Evolutionary conservation across 2,329 filamentous ascomycete genomes (phyloP).

Genomic region (Metarhizium guizhouense): DNA sequence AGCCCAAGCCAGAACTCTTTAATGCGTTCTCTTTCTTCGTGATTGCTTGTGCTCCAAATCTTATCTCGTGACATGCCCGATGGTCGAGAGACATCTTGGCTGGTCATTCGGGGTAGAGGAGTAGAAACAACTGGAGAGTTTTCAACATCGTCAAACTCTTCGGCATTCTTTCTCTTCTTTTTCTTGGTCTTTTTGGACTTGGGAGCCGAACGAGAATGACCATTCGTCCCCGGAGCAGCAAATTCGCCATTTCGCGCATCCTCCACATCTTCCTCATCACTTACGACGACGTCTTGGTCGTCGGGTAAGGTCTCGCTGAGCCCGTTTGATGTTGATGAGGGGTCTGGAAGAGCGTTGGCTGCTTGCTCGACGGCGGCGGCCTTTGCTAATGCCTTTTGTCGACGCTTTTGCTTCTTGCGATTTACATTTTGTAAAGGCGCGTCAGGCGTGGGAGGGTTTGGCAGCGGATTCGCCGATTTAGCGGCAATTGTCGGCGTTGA

Average conservation of each 20-base stretch:
- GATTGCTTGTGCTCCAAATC: conserved; percentile 94
- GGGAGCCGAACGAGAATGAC: conserved; percentile 17
- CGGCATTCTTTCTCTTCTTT: conserved; percentile 53
- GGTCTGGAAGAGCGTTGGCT: conserved; percentile 32
- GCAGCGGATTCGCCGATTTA: conserved; percentile 21
- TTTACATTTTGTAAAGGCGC: conserved; percentile 52
- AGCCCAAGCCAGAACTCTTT: conserved; percentile 97
- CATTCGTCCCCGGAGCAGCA: conserved; percentile 21
- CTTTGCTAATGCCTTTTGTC: conserved; percentile 74
- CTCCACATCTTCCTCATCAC: conserved; percentile 41
- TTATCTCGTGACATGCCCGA: conserved; percentile 61
- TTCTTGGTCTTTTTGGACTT: conserved; percentile 57
- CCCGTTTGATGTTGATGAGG: conserved; percentile 18
- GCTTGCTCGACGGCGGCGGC: conserved; percentile 40
- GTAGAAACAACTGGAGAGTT: conserved; percentile 1
- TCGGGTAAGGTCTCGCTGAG: conserved; percentile 16
- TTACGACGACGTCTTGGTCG: conserved; percentile 44
- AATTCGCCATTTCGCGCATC: conserved; percentile 25
- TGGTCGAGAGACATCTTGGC: conserved; percentile 18
- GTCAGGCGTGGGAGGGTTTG: conserved; percentile 17
- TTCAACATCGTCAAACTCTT: conserved; percentile 13
- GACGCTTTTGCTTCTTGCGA: conserved; percentile 90
- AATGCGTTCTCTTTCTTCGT: conserved; percentile 92
- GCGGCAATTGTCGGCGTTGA: conserved; percentile 38
- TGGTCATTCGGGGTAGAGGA: conserved; percentile 14